These are phyloP conservation scores for Nyctanthes arbortristis DNA, from an alignment of 257 asterid species.

Conservation along the genomic window DNA sequence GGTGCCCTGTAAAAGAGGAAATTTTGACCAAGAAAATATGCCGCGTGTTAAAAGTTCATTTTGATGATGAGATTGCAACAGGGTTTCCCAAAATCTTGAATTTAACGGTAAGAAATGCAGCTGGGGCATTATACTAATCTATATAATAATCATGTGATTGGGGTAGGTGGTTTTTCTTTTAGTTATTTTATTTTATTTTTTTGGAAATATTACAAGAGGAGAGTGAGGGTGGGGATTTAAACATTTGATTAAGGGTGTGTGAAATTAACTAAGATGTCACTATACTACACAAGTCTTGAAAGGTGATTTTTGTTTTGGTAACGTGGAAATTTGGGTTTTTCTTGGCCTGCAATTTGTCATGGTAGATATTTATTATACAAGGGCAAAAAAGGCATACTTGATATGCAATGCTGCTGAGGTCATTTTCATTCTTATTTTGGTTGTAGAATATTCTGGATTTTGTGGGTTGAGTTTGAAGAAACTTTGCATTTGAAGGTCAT, in stretches of 20 bases:
- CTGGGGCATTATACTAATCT: too few species aligned
- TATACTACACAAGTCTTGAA: too few species aligned
- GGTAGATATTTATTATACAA: too few species aligned
- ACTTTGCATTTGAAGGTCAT: too few species aligned
- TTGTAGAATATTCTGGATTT: background rate
- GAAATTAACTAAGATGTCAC: too few species aligned
- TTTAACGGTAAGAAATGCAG: slow-evolving; percentile 45
- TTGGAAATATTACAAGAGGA: too few species aligned
- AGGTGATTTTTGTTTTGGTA: too few species aligned
- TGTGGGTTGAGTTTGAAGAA: background rate
- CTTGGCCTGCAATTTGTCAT: background rate
- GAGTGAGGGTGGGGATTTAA: too few species aligned
- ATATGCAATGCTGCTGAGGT: too few species aligned
- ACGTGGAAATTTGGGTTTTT: slow-evolving; percentile 5
- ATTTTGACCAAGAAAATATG: background rate
- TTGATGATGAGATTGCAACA: slow-evolving; percentile 24
- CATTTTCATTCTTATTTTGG: background rate
- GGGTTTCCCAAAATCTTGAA: slow-evolving; percentile 25
- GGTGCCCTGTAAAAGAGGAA: background rate
- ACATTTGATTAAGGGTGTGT: too few species aligned
- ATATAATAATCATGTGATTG: background rate
- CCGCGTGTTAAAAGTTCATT: slow-evolving; percentile 35
- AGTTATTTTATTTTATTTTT: too few species aligned
- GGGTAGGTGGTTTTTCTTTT: slow-evolving; percentile 22
- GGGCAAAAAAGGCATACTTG: too few species aligned